phyloP scores from a whole-genome alignment of 495 filamentous ascomycete species.

The Venustampulla echinocandica region DNA sequence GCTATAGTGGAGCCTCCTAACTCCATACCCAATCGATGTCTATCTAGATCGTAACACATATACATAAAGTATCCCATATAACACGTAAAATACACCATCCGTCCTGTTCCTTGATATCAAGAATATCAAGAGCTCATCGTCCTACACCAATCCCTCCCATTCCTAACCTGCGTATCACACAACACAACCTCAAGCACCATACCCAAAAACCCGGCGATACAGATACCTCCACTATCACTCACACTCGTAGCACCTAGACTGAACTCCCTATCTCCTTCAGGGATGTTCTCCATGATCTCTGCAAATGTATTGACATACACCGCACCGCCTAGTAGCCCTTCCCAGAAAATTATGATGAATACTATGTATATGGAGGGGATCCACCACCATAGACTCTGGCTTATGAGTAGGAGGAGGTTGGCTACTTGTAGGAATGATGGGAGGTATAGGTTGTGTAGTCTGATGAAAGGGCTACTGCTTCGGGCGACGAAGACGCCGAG shows the following conservation, averaged over 20 bases:
- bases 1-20: too few species aligned
- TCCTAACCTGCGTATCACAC: conserved; percentile 70
- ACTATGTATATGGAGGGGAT: conserved; percentile 77
- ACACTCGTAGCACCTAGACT: conserved; percentile 83
- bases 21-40: too few species aligned
- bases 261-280: conserved; percentile 74
- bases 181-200: conserved; percentile 78
- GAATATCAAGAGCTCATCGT: too few species aligned
- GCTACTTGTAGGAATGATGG: conserved; percentile 75
- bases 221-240: conserved; percentile 86
- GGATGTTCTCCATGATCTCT: conserved; percentile 75
- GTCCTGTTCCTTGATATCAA: too few species aligned
- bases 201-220: conserved; percentile 75
- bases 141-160: conserved; percentile 70
- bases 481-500: conserved; percentile 88
- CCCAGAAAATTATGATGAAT: conserved; percentile 87
- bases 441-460: conserved; percentile 69
- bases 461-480: conserved; percentile 78
- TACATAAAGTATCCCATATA: too few species aligned
- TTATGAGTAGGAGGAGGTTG: conserved; percentile 65
- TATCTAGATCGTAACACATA: too few species aligned
- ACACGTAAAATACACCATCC: too few species aligned
- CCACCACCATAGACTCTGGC: conserved; percentile 51
- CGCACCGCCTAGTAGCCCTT: conserved; percentile 78
- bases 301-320: conserved; percentile 97